These are phyloP conservation scores for Glycine soja DNA, from an alignment of 306 rosid species.

Conservation along the genomic window DNA sequence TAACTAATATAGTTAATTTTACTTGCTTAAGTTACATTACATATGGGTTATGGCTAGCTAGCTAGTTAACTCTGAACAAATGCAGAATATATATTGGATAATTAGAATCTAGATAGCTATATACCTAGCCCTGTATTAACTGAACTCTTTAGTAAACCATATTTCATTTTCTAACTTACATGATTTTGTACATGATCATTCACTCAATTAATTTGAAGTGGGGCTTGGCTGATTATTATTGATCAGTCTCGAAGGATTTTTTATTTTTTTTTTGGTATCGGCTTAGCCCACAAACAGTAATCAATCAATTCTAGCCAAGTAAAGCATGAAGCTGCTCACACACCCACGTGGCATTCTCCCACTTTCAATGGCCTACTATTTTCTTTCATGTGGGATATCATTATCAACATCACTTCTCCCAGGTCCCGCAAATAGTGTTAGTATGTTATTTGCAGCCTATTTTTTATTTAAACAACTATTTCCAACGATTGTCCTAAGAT, in stretches of 20 bases:
- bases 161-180: constrained; percentile 38
- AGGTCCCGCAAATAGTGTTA: constrained; percentile 41
- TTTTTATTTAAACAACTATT: constrained; percentile 31
- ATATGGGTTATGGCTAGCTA: background rate
- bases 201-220: constrained; percentile 24
- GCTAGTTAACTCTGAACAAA: constrained; percentile 13
- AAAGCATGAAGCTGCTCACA: constrained; percentile 33
- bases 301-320: constrained; percentile 40
- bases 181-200: constrained; percentile 33
- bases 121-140: background rate
- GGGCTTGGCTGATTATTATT: constrained; percentile 31
- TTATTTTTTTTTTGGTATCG: background rate
- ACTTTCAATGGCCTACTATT: constrained; percentile 18
- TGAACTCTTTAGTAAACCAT: background rate
- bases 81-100: background rate
- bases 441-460: constrained; percentile 29
- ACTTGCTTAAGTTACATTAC: constrained; percentile 56
- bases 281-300: constrained; percentile 18
- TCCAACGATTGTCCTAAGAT: constrained; percentile 54
- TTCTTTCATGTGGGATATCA: constrained; percentile 43
- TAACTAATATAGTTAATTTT: constrained; percentile 46
- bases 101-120: too few species aligned
- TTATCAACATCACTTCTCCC: constrained; percentile 19
- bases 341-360: constrained; percentile 52
- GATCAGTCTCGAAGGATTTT: constrained; percentile 41